Conservation (phyloP, 495 filamentous ascomycete species). For the Xylaria bambusicola region DNA sequence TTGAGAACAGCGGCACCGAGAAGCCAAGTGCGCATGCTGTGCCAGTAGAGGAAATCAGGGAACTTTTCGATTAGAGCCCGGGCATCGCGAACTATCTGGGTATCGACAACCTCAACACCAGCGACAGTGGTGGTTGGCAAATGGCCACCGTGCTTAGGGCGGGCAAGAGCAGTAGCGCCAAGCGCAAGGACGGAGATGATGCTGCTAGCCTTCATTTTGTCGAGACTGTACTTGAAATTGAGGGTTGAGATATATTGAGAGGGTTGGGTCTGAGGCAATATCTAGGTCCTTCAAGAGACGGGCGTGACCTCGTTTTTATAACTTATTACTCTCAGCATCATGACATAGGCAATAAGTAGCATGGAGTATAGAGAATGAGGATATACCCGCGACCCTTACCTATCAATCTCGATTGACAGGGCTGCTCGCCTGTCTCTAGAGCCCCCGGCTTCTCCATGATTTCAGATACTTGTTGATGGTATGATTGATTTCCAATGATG, state of each 20-base stretch:
- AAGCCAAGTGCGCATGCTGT: slow-evolving; percentile 49
- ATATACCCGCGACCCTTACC: no score
- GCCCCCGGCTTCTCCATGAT: slow-evolving; percentile 14
- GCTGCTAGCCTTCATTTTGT: slow-evolving; percentile 12
- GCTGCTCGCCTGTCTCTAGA: no score
- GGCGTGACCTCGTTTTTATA: neutral
- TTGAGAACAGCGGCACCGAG: slow-evolving; percentile 42
- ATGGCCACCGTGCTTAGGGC: slow-evolving; percentile 4
- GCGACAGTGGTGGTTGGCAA: slow-evolving; percentile 23
- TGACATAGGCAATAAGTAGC: neutral
- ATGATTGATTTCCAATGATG: neutral
- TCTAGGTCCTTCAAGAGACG: neutral
- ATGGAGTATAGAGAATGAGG: no score
- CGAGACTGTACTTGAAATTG: neutral
- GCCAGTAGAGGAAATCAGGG: slow-evolving; percentile 43
- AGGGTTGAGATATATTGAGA: neutral
- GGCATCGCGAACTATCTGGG: slow-evolving; percentile 30
- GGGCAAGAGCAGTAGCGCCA: slow-evolving; percentile 12
- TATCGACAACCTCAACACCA: slow-evolving; percentile 31
- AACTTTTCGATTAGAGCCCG: slow-evolving; percentile 39
- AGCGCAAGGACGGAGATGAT: slow-evolving; percentile 15
- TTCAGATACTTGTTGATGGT: slow-evolving; percentile 9
- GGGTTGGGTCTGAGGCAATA: neutral
- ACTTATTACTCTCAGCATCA: neutral
- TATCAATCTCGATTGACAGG: neutral